These are phyloP conservation scores for Magnolia sinica DNA, from an alignment of 164 flowering plant species.

Conservation along the genomic window DNA sequence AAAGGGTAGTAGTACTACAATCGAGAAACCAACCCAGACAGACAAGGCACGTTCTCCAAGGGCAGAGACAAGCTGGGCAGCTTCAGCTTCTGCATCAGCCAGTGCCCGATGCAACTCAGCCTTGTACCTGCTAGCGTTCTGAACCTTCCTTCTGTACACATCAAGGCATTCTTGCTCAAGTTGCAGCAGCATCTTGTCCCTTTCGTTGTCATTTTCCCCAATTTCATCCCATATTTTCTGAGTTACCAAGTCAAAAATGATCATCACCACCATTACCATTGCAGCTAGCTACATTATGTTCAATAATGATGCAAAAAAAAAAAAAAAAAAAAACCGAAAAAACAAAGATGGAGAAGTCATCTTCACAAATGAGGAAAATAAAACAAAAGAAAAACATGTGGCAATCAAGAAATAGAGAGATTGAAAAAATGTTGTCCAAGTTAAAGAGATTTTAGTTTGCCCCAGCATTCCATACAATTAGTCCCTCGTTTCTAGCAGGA, in stretches of 20 bases:
- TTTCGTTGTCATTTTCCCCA: conserved; percentile 73
- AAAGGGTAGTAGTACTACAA: neutral
- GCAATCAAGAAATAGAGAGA: too few relatives aligned
- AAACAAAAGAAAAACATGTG: neutral
- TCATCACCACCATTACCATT: neutral
- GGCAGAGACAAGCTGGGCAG: conserved; percentile 39
- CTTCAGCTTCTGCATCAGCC: conserved; percentile 67
- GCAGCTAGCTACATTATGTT: neutral
- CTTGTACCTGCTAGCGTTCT: conserved; percentile 50
- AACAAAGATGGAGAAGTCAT: neutral
- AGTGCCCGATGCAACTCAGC: conserved; percentile 52
- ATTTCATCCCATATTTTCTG: conserved; percentile 84
- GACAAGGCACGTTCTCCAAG: conserved; percentile 54
- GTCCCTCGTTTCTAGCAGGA: too few relatives aligned
- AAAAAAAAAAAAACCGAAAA: neutral
- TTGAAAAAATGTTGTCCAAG: too few relatives aligned
- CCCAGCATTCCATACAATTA: too few relatives aligned
- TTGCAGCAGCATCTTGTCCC: conserved; percentile 74
- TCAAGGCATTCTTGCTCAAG: conserved; percentile 84
- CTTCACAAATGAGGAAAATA: neutral
- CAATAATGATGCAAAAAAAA: neutral
- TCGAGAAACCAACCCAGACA: conserved; percentile 40
- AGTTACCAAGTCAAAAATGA: conserved; percentile 2
- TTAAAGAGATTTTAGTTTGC: too few relatives aligned
- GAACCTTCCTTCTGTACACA: conserved; percentile 68